Evolutionary conservation across 2,329 filamentous ascomycete genomes (phyloP).

Genomic region (Clarireedia paspali): DNA sequence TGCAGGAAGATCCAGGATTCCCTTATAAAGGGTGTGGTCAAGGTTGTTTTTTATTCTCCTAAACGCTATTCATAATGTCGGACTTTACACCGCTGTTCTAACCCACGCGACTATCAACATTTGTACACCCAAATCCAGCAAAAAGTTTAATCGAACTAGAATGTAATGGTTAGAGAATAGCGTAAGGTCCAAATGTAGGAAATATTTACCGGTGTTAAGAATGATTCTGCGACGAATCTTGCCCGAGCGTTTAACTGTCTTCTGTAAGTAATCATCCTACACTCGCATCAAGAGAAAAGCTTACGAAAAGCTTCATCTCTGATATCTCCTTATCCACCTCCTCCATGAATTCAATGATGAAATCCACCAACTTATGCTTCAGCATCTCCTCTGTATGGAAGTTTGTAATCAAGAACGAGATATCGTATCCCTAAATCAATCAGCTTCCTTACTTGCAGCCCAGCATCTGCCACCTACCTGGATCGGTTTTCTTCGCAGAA

Average conservation of each 20-base stretch:
- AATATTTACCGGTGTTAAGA: conserved; percentile 75
- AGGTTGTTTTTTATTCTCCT: conserved; percentile 9
- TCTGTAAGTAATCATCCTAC: conserved; percentile 24
- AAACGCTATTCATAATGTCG: conserved; percentile 10
- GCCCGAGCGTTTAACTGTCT: conserved; percentile 85
- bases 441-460: conserved; percentile 10
- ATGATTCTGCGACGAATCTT: conserved; percentile 96
- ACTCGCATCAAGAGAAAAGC: conserved; percentile 31
- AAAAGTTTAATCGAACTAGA: conserved; percentile 23
- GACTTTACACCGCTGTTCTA: conserved; percentile 7
- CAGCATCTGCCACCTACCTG: conserved; percentile 50
- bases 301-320: conserved; percentile 99
- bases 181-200: background rate
- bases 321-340: conserved; percentile 99
- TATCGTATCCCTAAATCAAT: conserved; percentile 75
- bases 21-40: background rate
- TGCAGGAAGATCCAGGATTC: too few relatives aligned
- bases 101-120: conserved; percentile 4
- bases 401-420: conserved; percentile 97
- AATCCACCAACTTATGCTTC: conserved; percentile 98
- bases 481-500: conserved; percentile 88
- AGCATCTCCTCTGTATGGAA: conserved; percentile 98
- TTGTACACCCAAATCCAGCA: background rate
- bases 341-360: conserved; percentile 99
- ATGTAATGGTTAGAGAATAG: background rate